phyloP scores from a whole-genome alignment of 495 filamentous ascomycete genomes.

The Penicillium cataractarum region DNA sequence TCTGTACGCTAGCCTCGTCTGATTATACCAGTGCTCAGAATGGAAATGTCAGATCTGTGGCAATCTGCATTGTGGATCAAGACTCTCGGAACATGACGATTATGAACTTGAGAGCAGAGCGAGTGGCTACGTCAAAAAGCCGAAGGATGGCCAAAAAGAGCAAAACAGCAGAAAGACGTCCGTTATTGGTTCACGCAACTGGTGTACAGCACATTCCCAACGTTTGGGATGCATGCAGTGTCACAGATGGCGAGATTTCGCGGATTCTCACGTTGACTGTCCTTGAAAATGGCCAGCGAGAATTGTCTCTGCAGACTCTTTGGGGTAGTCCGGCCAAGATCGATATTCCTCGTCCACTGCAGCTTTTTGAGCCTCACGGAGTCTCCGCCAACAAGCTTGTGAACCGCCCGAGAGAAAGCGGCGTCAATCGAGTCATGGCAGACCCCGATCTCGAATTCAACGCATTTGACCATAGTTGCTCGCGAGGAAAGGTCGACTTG shows the following conservation, averaged over 20 bases:
- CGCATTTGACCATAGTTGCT: slow-evolving; percentile 47
- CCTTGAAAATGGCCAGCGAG: slow-evolving; percentile 60
- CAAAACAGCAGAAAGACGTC: slow-evolving; percentile 32
- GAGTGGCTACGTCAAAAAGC: slow-evolving; percentile 36
- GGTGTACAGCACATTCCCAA: slow-evolving; percentile 50
- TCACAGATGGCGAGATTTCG: slow-evolving; percentile 69
- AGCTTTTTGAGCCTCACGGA: slow-evolving; percentile 48
- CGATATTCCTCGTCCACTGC: slow-evolving; percentile 51
- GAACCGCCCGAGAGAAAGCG: slow-evolving; percentile 49
- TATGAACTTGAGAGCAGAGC: slow-evolving; percentile 58
- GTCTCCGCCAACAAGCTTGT: slow-evolving; percentile 39
- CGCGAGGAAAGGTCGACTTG: slow-evolving; percentile 64
- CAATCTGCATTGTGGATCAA: slow-evolving; percentile 70
- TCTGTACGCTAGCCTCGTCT: slow-evolving; percentile 66
- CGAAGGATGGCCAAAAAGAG: slow-evolving; percentile 32
- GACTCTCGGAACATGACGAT: slow-evolving; percentile 69
- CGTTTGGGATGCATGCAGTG: slow-evolving; percentile 73
- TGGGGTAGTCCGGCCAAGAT: slow-evolving; percentile 69
- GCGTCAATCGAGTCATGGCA: slow-evolving; percentile 56
- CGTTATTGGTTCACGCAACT: slow-evolving; percentile 45
- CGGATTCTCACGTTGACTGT: slow-evolving; percentile 72
- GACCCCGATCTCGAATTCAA: slow-evolving; percentile 48
- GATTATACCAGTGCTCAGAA: slow-evolving; percentile 41
- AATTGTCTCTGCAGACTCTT: slow-evolving; percentile 73
- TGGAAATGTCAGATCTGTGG: slow-evolving; percentile 47